These are phyloP conservation scores for Xylariaceae sp. DNA, from an alignment of 2,329 filamentous ascomycete species.

Conservation along the genomic window DNA sequence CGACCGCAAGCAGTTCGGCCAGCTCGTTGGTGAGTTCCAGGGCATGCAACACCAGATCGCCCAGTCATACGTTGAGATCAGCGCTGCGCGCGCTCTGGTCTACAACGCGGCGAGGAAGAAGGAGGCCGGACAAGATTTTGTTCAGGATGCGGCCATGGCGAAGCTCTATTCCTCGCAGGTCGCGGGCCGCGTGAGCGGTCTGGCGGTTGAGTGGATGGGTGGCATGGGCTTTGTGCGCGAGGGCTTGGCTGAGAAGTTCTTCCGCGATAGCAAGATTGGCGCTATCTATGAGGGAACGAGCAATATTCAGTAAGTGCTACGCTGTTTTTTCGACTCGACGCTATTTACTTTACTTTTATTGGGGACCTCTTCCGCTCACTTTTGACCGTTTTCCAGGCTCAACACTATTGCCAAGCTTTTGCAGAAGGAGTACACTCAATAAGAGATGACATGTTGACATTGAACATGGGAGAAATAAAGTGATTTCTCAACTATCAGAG, in stretches of 20 bases:
- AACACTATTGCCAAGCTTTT: conserved; percentile 62
- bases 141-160: conserved; percentile 94
- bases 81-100: conserved; percentile 83
- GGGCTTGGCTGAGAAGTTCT: conserved; percentile 96
- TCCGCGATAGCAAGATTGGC: conserved; percentile 96
- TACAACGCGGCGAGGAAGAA: conserved; percentile 97
- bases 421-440: conserved; percentile 57
- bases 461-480: too few relatives aligned
- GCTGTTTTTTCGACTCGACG: too few relatives aligned
- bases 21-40: conserved; percentile 93
- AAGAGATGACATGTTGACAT: too few relatives aligned
- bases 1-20: conserved; percentile 94
- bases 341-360: background rate
- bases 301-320: conserved; percentile 60
- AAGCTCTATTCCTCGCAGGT: conserved; percentile 95
- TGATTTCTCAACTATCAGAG: too few relatives aligned
- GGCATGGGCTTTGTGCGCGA: conserved; percentile 98
- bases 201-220: conserved; percentile 98
- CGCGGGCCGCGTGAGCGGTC: conserved; percentile 76
- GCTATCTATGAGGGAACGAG: conserved; percentile 94
- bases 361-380: background rate
- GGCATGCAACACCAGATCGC: conserved; percentile 99
- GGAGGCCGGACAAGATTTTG: conserved; percentile 94
- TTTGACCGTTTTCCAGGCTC: conserved; percentile 36
- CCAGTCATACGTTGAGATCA: conserved; percentile 91